Base-by-base conservation (phyloP, 108 stramenopile genomes). In the Fistulifera pelliculosa region DNA sequence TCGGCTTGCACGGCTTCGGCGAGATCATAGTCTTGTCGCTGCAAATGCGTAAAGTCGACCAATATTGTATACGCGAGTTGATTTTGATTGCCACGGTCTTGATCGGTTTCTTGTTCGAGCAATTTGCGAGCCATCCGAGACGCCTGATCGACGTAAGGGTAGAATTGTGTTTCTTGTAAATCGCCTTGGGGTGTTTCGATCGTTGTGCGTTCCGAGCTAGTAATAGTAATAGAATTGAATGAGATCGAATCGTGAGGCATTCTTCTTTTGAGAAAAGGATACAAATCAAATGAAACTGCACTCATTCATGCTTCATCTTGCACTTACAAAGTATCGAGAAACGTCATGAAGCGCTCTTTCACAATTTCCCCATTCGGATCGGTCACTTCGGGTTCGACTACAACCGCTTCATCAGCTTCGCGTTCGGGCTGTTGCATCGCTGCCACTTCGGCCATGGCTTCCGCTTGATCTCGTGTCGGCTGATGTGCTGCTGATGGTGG, bases 1-100 rank as follows among this genome's bases (percentile, higher is more conserved):
- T 96, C 91, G 7, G 43, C 49, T 56, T 83, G 79, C 23, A 96
- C 71, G 23, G 92, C 92, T 38, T 90, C 90, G 7, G 90, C 85
- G 18, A 91, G 54, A 49, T 91, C 90, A 12, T 65, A 51, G 61
- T 91, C 81, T 42, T 79, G 56, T 15, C 58, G 45, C 2, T 74
- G 54, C 2, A 91, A 17, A 53, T 91, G 90, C 12, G 54, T 41
- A 61, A 75, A 85, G 56, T 91, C 83, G 27, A 87, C 69, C 61
- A 82, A 81, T 0, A 91, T 41, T 15, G 90, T 87, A 41, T 61
- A 77, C 23, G 78, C 49, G 62, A 90, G 86, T 16, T 58, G 27
- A 22, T 38, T 39, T 42, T 50, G 42, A 24, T 75, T 54, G 13
- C 51, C 51, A 0, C 54, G 52, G 41, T 73, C 27, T 0, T 52